Percentiles rank a stretch among this genome's conserved stretches.
Evolutionary conservation across 2,329 filamentous ascomycete species (phyloP).

Genomic region (Ophiostoma sp.): DNA sequence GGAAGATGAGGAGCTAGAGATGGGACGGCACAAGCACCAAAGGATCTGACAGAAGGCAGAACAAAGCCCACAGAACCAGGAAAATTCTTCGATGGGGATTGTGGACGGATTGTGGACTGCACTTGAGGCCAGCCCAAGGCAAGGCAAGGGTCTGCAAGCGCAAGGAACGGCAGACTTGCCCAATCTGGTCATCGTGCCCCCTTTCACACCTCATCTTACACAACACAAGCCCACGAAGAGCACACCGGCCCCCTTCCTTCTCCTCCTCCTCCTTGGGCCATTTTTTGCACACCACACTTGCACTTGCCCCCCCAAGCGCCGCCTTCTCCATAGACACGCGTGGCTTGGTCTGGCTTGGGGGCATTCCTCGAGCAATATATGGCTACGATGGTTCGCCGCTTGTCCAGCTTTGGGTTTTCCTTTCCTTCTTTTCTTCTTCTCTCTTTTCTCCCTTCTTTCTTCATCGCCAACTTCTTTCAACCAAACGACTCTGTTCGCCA

Average conservation of each 20-base stretch:
- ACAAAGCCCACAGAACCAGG: neutral
- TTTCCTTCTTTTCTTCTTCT: conserved; percentile 12
- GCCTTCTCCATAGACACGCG: neutral
- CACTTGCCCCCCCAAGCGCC: neutral
- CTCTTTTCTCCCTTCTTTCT: neutral
- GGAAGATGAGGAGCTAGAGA: neutral
- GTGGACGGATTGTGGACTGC: neutral
- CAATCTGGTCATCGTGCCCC: conserved; percentile 14
- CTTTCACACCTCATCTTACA: conserved; percentile 19
- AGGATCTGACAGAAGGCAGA: neutral
- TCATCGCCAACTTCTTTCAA: conserved; percentile 7
- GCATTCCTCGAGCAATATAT: conserved; percentile 16
- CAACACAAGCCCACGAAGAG: neutral
- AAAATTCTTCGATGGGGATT: neutral
- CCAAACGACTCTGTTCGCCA: conserved; percentile 19
- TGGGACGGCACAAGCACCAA: neutral
- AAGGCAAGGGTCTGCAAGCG: conserved; percentile 4
- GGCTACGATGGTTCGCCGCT: conserved; percentile 1
- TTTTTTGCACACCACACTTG: neutral
- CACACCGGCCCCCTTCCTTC: neutral
- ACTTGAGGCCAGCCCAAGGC: conserved; percentile 9
- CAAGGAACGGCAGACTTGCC: conserved; percentile 18
- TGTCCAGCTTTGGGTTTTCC: conserved; percentile 1
- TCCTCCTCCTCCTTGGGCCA: neutral
- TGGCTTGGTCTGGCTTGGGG: neutral